phyloP scores from a whole-genome alignment of 805 yeast species.

The Candida taoyuanica region DNA sequence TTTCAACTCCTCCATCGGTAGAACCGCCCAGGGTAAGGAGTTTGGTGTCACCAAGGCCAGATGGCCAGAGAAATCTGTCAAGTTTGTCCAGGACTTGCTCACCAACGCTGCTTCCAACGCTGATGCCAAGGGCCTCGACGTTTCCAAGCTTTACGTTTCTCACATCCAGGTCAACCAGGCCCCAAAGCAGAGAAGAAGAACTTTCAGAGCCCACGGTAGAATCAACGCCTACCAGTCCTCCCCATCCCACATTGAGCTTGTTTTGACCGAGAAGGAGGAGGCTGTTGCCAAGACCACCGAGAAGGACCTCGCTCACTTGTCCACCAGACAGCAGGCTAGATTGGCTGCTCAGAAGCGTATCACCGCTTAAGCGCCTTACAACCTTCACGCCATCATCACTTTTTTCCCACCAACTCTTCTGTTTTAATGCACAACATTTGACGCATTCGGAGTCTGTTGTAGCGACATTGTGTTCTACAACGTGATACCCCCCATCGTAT shows the following conservation, averaged over 20 bases:
- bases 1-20: constrained; percentile 93
- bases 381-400: too few species aligned
- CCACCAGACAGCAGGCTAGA: constrained; percentile 91
- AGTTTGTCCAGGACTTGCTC: constrained; percentile 89
- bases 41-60: constrained; percentile 99
- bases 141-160: constrained; percentile 86
- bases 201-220: constrained; percentile 99
- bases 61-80: constrained; percentile 99
- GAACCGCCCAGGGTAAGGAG: constrained; percentile 99
- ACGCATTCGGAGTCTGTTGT: background rate
- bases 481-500: too few species aligned
- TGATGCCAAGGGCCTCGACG: constrained; percentile 97
- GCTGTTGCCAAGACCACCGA: constrained; percentile 88
- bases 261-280: constrained; percentile 93
- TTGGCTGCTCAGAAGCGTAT: constrained; percentile 84
- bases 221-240: constrained; percentile 98
- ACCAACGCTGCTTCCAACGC: constrained; percentile 99
- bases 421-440: constrained; percentile 13
- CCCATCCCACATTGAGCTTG: constrained; percentile 98
- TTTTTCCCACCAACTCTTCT: constrained; percentile 1
- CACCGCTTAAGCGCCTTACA: constrained; percentile 44
- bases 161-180: constrained; percentile 99
- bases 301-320: constrained; percentile 61
- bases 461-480: too few species aligned
- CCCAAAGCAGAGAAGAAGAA: constrained; percentile 99